Conservation (phyloP, 2,329 filamentous ascomycete species). For the Sporothrix curviconia region DNA sequence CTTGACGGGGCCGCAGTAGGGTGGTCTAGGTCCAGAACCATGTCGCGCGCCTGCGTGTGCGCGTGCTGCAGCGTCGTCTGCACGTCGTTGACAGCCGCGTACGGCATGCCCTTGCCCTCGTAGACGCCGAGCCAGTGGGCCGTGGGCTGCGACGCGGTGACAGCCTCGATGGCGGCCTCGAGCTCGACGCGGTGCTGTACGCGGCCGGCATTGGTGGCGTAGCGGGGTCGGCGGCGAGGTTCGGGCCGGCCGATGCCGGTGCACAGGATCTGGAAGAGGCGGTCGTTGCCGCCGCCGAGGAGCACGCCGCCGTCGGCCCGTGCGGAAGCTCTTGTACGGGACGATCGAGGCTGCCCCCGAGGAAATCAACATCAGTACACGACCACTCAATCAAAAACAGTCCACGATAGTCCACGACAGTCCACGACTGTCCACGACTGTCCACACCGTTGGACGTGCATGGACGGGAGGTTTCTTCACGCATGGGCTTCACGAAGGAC, state of each 20-base stretch:
- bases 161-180: conserved; percentile 69
- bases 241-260: conserved; percentile 49
- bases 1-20: conserved; percentile 75
- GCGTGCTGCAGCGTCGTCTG: conserved; percentile 75
- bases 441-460: too few species aligned
- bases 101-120: conserved; percentile 89
- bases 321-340: conserved; percentile 80
- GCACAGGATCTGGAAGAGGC: conserved; percentile 60
- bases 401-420: too few species aligned
- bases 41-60: conserved; percentile 76
- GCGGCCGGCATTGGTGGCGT: conserved; percentile 53
- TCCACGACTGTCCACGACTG: too few species aligned
- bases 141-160: conserved; percentile 72
- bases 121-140: conserved; percentile 80
- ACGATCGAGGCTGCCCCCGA: conserved; percentile 86
- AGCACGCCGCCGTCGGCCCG: conserved; percentile 64
- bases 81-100: conserved; percentile 86
- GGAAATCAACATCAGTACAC: too few species aligned
- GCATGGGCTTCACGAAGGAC: too few species aligned
- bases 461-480: conserved; percentile 7
- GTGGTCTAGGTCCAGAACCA: conserved; percentile 87
- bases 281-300: conserved; percentile 66
- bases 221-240: conserved; percentile 57
- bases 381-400: too few species aligned
- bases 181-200: conserved; percentile 69